Evolutionary conservation across 306 rosid genomes (phyloP).

Genomic region (Cajanus cajan): DNA sequence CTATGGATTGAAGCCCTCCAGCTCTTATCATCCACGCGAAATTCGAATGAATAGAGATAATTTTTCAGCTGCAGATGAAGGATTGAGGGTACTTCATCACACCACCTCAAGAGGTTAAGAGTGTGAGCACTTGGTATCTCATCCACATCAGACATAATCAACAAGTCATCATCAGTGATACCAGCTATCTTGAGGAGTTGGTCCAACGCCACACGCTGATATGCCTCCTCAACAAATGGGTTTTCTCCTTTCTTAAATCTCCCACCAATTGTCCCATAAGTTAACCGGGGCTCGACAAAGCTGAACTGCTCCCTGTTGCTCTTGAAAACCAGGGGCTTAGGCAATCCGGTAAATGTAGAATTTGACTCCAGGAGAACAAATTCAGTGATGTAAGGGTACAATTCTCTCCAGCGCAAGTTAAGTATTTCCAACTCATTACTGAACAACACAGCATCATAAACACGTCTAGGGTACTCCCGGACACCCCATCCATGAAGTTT

Average conservation of each 20-base stretch:
- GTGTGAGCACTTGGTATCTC: constrained; percentile 99
- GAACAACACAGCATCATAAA: constrained; percentile 93
- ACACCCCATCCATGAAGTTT: constrained; percentile 95
- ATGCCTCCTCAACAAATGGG: constrained; percentile 98
- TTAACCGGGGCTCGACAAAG: constrained; percentile 76
- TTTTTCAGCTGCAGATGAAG: constrained; percentile 92
- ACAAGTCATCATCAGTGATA: constrained; percentile 86
- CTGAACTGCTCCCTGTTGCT: constrained; percentile 58
- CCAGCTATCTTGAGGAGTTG: constrained; percentile 88
- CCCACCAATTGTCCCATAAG: constrained; percentile 81
- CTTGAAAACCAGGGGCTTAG: constrained; percentile 70
- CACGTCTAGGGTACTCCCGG: constrained; percentile 92
- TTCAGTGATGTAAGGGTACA: constrained; percentile 81
- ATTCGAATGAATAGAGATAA: constrained; percentile 91
- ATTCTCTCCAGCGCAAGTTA: constrained; percentile 84
- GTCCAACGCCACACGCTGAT: constrained; percentile 90
- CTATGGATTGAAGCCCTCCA: constrained; percentile 96
- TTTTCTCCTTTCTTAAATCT: constrained; percentile 86
- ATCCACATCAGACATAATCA: constrained; percentile 98
- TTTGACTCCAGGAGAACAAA: constrained; percentile 95
- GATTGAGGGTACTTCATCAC: constrained; percentile 74
- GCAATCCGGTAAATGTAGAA: constrained; percentile 85
- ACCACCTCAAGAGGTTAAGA: constrained; percentile 90
- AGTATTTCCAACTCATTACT: constrained; percentile 93
- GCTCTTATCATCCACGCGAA: constrained; percentile 81